Percentiles rank a stretch among this genome's conserved stretches.
phyloP scores from a whole-genome alignment of 139 green algal genomes.

The Asterochloris erici region DNA sequence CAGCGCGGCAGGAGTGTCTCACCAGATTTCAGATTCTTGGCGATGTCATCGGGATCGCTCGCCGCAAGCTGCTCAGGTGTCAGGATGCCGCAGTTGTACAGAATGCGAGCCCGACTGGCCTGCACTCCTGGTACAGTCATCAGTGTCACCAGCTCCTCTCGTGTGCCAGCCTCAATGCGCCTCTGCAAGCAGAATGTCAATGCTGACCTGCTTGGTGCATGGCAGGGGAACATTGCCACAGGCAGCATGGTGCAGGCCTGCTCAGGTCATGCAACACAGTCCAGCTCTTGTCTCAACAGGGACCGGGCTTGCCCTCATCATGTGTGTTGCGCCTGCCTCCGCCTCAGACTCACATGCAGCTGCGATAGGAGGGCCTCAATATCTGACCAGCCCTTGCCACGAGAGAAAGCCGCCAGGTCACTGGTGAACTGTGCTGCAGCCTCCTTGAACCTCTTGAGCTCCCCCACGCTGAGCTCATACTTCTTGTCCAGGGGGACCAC shows the following conservation, averaged over 20 bases:
- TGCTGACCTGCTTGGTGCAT: too few species aligned
- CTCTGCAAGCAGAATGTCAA: background rate
- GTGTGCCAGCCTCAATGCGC: slow-evolving; percentile 60
- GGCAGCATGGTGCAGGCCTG: too few species aligned
- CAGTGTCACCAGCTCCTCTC: slow-evolving; percentile 72
- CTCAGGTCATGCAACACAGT: too few species aligned
- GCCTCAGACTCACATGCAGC: slow-evolving; percentile 52
- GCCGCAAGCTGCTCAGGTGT: slow-evolving; percentile 64
- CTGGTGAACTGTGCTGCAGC: slow-evolving; percentile 44
- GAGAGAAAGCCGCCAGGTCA: slow-evolving; percentile 80
- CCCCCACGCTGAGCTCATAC: slow-evolving; percentile 40
- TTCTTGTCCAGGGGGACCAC: slow-evolving; percentile 50
- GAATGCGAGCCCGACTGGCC: slow-evolving; percentile 51
- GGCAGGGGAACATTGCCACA: background rate
- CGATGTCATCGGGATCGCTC: slow-evolving; percentile 26
- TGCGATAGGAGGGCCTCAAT: slow-evolving; percentile 71
- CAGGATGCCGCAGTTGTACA: slow-evolving; percentile 76
- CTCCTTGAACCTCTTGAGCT: slow-evolving; percentile 46
- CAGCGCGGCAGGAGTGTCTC: background rate
- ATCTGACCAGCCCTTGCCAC: slow-evolving; percentile 66
- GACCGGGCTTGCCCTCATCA: too few species aligned
- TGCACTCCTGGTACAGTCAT: slow-evolving; percentile 70
- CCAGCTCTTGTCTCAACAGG: too few species aligned
- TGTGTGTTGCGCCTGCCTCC: too few species aligned
- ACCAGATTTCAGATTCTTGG: background rate